Base-by-base conservation (phyloP, 495 filamentous ascomycete species). In the Aspergillus baeticus region DNA sequence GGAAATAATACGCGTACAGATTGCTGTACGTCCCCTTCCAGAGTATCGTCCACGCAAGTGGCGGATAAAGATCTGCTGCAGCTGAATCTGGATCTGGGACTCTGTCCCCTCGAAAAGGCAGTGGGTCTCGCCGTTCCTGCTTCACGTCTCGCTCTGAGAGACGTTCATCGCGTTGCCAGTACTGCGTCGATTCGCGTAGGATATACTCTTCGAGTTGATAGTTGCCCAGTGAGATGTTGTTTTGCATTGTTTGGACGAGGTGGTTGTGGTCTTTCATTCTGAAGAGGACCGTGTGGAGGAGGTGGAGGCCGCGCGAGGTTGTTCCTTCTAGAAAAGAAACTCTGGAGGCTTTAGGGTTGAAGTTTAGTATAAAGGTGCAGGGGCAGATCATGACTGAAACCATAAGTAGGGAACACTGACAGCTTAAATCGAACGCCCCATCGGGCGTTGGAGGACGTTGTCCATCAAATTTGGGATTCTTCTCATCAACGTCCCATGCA, bases 11-110 rank as follows among this genome's bases (percentile, higher is more conserved):
- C n/a, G 62, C 66, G 26, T 37, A 52, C n/a, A 48, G 3, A 22
- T 69, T 67, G 8, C 51, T 59, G 26, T 57, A 60, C 4, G 51
- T 59, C 29, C 33, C 62, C 18, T 37, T 13, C 61, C 62, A 65
- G 4, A 59, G 21, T 6, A 63, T 17, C 11, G 57, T 64, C 63
- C 66, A 70, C 20, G 63, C 61, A 2, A 61, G 37, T 2, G 63
- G 63, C 42, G 63, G 59, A 26, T 45, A 26, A 14, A 18, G 39
- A 35, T 8, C 38, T 4, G 13, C n/a, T n/a, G n/a, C n/a, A n/a
- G n/a, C n/a, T n/a, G n/a, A n/a, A n/a, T n/a, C 26, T 4, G 41
- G 41, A 22, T 23, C 18, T 13, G 26, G 17, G 15, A 51, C 42
- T 13, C 21, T 17, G 47, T 69, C 64, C 8, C 64, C 59, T 21